phyloP scores from a whole-genome alignment of 495 filamentous ascomycete species.

The Glarea lozoyensis region DNA sequence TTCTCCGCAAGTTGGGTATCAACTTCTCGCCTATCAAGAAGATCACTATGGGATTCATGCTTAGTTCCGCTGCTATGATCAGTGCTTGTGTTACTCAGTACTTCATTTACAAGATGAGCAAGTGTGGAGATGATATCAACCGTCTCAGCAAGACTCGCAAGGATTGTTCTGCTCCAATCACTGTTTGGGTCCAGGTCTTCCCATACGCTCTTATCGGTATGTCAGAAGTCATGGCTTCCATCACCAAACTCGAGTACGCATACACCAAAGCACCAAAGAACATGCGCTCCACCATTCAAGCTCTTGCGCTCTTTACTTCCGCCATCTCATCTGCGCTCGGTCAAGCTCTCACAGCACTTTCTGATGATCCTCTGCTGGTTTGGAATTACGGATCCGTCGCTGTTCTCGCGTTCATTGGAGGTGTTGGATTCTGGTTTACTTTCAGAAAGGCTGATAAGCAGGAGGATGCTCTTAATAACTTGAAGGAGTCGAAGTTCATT shows the following conservation, averaged over 20 bases:
- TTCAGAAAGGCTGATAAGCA: slow-evolving; percentile 49
- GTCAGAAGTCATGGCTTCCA: slow-evolving; percentile 34
- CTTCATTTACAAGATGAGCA: slow-evolving; percentile 56
- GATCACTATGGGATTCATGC: slow-evolving; percentile 59
- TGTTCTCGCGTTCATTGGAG: slow-evolving; percentile 51
- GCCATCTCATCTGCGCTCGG: slow-evolving; percentile 64
- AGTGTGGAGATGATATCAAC: slow-evolving; percentile 39
- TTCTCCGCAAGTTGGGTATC: slow-evolving; percentile 50
- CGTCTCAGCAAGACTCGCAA: neutral
- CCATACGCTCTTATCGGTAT: slow-evolving; percentile 29
- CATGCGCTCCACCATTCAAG: slow-evolving; percentile 65
- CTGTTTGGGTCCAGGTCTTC: slow-evolving; percentile 23
- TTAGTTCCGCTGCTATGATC: slow-evolving; percentile 52
- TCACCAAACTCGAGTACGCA: slow-evolving; percentile 54
- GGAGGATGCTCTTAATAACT: slow-evolving; percentile 58
- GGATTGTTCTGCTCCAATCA: slow-evolving; percentile 13
- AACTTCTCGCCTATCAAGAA: slow-evolving; percentile 66
- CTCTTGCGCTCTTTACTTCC: slow-evolving; percentile 58
- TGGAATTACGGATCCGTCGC: slow-evolving; percentile 58
- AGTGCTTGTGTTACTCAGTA: slow-evolving; percentile 56
- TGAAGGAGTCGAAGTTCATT: no score
- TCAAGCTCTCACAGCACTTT: slow-evolving; percentile 54
- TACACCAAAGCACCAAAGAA: slow-evolving; percentile 72
- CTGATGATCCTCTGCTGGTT: slow-evolving; percentile 55
- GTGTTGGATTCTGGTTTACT: slow-evolving; percentile 50